phyloP scores from a whole-genome alignment of 371 early-diverging fungal genomes.

The Saksenaea vasiformis region DNA sequence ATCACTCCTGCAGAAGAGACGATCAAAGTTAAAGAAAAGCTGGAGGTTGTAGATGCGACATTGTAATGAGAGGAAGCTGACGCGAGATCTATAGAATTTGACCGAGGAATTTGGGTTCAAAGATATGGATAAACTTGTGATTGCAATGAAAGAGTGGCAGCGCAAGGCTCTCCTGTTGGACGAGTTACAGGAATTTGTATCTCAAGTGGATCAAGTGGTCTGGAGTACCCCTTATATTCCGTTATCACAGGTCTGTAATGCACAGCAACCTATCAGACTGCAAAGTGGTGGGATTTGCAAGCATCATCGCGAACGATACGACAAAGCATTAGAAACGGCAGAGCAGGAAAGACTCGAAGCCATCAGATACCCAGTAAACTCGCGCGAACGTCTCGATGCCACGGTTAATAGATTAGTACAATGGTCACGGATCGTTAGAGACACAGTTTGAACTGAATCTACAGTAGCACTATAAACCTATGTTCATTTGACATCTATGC shows the following conservation, averaged over 20 bases:
- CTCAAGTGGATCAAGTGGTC: constrained; percentile 10
- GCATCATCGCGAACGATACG: constrained; percentile 11
- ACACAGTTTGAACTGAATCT: neutral
- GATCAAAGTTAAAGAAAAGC: neutral
- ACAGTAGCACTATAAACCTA: neutral
- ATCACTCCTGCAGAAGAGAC: neutral
- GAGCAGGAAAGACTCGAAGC: constrained; percentile 12
- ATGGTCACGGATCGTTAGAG: constrained; percentile 17
- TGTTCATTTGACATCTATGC: neutral
- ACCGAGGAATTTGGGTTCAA: neutral
- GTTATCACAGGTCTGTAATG: constrained; percentile 11
- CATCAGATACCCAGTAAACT: neutral
- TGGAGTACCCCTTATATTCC: constrained; percentile 17
- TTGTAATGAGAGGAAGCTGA: neutral
- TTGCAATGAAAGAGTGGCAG: constrained; percentile 7
- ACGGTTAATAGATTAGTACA: constrained; percentile 15
- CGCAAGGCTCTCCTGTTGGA: constrained; percentile 9
- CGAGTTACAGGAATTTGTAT: constrained; percentile 11
- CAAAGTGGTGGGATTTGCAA: neutral
- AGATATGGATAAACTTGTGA: neutral
- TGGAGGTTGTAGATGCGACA: neutral
- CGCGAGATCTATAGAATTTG: neutral
- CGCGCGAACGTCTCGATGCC: constrained; percentile 18
- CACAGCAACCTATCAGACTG: neutral
- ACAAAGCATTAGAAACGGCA: constrained; percentile 14